phyloP scores from a whole-genome alignment of 2,329 filamentous ascomycete species.

The Fonsecaea monophora region DNA sequence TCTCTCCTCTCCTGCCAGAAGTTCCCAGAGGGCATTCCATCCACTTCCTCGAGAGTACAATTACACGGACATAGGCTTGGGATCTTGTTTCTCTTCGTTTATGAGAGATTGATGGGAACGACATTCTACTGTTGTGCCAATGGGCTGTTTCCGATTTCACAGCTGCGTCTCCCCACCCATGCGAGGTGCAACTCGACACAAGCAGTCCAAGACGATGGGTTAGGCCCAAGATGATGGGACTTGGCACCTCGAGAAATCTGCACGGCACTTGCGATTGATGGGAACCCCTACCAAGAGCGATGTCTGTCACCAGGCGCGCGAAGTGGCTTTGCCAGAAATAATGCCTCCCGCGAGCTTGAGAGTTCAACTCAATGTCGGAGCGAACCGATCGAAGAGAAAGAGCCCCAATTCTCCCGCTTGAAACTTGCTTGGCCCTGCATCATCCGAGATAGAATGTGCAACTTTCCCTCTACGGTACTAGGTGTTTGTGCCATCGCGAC shows the following conservation, averaged over 20 bases:
- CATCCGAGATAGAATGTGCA: neutral
- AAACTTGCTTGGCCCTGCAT: slow-evolving; percentile 4
- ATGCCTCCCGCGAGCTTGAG: neutral
- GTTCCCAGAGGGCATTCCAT: neutral
- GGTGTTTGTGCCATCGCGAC: neutral
- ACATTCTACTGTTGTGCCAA: neutral
- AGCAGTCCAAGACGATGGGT: neutral
- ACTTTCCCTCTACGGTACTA: slow-evolving; percentile 2
- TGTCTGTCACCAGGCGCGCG: neutral
- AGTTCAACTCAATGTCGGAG: neutral
- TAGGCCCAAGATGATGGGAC: neutral
- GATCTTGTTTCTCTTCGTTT: neutral
- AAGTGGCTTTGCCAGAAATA: too few species aligned
- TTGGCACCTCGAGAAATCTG: neutral
- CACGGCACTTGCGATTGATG: neutral
- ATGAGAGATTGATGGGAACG: neutral
- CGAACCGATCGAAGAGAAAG: neutral
- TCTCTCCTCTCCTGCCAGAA: neutral
- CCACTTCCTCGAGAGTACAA: neutral
- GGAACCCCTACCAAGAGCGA: neutral
- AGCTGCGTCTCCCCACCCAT: neutral
- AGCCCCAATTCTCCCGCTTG: neutral
- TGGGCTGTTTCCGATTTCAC: neutral
- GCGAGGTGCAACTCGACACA: neutral
- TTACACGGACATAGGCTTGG: neutral